Percentiles rank a stretch among this genome's conserved stretches.
Evolutionary conservation across 148 eudicot species (phyloP).

Genomic region (Nepenthes gracilis): DNA sequence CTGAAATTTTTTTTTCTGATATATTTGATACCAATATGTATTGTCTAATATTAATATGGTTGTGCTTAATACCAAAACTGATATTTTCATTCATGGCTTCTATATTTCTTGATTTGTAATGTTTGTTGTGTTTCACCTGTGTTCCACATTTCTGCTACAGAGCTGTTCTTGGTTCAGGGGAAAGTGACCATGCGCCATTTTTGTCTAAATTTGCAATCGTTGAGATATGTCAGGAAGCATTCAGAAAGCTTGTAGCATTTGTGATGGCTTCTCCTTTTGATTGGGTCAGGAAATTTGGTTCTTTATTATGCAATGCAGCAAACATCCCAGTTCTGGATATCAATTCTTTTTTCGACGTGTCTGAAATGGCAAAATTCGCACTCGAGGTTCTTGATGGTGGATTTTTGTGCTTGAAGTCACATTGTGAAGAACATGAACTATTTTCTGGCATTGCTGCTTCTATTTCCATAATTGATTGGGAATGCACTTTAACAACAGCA

Average conservation of each 20-base stretch:
- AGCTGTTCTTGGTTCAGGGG: slow-evolving; percentile 59
- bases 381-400: slow-evolving; percentile 56
- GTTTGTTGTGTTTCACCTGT: not conserved
- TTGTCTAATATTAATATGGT: too few species aligned
- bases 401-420: slow-evolving; percentile 42
- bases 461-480: slow-evolving; percentile 65
- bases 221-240: slow-evolving; percentile 42
- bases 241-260: slow-evolving; percentile 36
- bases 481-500: slow-evolving; percentile 28
- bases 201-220: slow-evolving; percentile 34
- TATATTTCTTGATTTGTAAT: not conserved
- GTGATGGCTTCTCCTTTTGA: slow-evolving; percentile 40
- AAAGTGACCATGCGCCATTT: slow-evolving; percentile 39
- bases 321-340: slow-evolving; percentile 16
- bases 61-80: too few species aligned
- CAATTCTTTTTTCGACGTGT: slow-evolving; percentile 19
- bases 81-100: too few species aligned
- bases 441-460: slow-evolving; percentile 40
- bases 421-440: slow-evolving; percentile 36
- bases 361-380: slow-evolving; percentile 55
- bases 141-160: slow-evolving; percentile 27
- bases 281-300: slow-evolving; percentile 42
- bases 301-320: slow-evolving; percentile 22
- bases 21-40: too few species aligned
- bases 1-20: too few species aligned